Evolutionary conservation across 108 stramenopile species (phyloP).

Genomic region (Discostella stelligeroides): DNA sequence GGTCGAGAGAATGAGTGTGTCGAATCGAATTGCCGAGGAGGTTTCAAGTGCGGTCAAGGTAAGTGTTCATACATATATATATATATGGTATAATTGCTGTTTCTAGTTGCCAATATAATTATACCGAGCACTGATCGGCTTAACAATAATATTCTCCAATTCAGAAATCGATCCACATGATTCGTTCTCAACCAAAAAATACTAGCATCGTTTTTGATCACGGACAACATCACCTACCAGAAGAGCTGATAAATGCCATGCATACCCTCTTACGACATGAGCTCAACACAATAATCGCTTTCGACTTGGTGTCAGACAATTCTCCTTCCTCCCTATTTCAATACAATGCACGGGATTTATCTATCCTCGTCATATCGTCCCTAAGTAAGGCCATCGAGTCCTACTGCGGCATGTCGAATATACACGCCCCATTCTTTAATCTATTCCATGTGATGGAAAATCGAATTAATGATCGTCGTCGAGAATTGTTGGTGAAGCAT

Average conservation of each 20-base stretch:
- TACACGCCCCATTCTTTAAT: conserved; percentile 41
- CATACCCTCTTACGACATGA: conserved; percentile 30
- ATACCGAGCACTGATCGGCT: too few species aligned
- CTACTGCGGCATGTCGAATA: conserved; percentile 35
- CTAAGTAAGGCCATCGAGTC: conserved; percentile 38
- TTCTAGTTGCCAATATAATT: too few species aligned
- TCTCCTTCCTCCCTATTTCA: conserved; percentile 6
- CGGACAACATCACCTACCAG: conserved; percentile 28
- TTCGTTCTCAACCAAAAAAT: conserved; percentile 19
- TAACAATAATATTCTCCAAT: too few species aligned
- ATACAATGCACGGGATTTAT: conserved; percentile 23
- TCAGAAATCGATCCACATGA: conserved; percentile 29
- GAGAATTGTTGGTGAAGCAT: conserved; percentile 35
- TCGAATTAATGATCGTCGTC: conserved; percentile 21
- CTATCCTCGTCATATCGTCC: conserved; percentile 30
- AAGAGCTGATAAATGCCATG: conserved; percentile 22
- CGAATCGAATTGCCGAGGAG: conserved; percentile 39
- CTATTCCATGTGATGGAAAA: conserved; percentile 32
- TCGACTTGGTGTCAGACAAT: conserved; percentile 6
- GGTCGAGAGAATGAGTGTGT: conserved; percentile 34
- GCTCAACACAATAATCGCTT: conserved; percentile 10
- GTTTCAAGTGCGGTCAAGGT: conserved; percentile 37
- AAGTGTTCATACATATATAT: conserved; percentile 4
- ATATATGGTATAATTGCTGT: too few species aligned
- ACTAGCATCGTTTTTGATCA: conserved; percentile 7